Conservation (phyloP, 805 yeast genomes). For the Yarrowia yakushimensis region DNA sequence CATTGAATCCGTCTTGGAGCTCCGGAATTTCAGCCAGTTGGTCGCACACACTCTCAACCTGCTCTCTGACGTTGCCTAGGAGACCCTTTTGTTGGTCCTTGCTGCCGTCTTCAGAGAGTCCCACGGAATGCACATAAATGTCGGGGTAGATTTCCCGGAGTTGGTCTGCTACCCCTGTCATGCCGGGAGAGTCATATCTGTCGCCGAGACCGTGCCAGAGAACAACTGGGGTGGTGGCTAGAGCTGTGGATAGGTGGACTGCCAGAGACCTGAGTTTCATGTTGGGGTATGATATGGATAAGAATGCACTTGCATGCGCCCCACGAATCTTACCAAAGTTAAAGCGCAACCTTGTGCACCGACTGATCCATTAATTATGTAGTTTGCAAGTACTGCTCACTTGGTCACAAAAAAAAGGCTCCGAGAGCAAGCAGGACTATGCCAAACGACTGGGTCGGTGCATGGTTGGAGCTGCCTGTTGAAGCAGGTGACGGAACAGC, state of each 20-base stretch:
- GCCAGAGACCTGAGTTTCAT: slow-evolving; percentile 3
- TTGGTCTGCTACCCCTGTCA: slow-evolving; percentile 46
- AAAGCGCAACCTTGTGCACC: too few species aligned
- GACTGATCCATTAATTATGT: too few species aligned
- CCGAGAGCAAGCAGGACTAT: neutral
- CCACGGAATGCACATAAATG: slow-evolving; percentile 51
- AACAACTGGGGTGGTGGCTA: slow-evolving; percentile 49
- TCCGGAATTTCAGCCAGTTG: slow-evolving; percentile 48
- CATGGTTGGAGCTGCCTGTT: neutral
- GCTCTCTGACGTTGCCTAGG: slow-evolving; percentile 56
- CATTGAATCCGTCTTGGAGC: slow-evolving; percentile 58
- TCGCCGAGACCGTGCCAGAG: slow-evolving; percentile 89
- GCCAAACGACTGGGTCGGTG: neutral
- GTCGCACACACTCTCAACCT: slow-evolving; percentile 54
- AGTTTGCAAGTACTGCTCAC: neutral
- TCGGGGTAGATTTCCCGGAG: slow-evolving; percentile 49
- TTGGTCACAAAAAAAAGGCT: neutral
- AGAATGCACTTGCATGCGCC: slow-evolving; percentile 1
- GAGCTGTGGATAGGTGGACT: neutral
- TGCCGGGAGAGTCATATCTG: slow-evolving; percentile 58
- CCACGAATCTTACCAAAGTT: slow-evolving; percentile 5
- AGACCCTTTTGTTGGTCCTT: slow-evolving; percentile 55
- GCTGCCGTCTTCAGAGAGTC: slow-evolving; percentile 47
- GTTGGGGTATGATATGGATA: neutral
- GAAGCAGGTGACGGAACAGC: neutral